phyloP scores from a whole-genome alignment of 495 filamentous ascomycete species.

The Xylaria flabelliformis region DNA sequence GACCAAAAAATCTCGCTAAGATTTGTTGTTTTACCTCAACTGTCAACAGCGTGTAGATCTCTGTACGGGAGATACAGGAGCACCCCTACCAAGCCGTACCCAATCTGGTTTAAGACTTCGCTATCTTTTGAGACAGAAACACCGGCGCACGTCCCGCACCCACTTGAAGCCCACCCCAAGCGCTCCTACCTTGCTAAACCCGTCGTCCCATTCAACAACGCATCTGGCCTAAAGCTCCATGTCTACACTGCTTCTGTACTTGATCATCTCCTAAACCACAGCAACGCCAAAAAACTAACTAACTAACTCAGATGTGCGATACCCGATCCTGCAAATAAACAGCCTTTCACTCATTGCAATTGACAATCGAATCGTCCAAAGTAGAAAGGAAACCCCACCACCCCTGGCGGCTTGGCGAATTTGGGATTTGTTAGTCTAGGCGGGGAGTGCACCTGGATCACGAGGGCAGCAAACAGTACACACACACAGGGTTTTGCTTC shows the following conservation, averaged over 20 bases:
- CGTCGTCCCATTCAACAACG: conserved; percentile 5
- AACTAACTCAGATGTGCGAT: neutral
- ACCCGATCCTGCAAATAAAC: neutral
- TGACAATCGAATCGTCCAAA: neutral
- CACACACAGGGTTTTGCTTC: conserved; percentile 2
- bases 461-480: conserved; percentile 18
- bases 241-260: conserved; percentile 6
- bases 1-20: conserved; percentile 3
- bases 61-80: conserved; percentile 7
- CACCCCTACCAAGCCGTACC: neutral
- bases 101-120: conserved; percentile 14
- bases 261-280: conserved; percentile 17
- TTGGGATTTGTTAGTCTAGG: neutral
- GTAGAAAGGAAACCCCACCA: neutral
- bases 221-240: neutral
- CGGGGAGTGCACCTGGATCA: conserved; percentile 9
- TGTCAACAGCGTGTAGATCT: conserved; percentile 3
- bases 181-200: neutral
- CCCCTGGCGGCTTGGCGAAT: neutral
- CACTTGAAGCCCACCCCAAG: conserved; percentile 13
- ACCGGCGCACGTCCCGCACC: conserved; percentile 24
- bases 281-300: neutral
- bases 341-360: neutral
- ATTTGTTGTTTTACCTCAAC: conserved; percentile 13
- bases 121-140: conserved; percentile 19